Base-by-base conservation (phyloP, 768 basidiomycete genomes). In the Arthromyces matolae region DNA sequence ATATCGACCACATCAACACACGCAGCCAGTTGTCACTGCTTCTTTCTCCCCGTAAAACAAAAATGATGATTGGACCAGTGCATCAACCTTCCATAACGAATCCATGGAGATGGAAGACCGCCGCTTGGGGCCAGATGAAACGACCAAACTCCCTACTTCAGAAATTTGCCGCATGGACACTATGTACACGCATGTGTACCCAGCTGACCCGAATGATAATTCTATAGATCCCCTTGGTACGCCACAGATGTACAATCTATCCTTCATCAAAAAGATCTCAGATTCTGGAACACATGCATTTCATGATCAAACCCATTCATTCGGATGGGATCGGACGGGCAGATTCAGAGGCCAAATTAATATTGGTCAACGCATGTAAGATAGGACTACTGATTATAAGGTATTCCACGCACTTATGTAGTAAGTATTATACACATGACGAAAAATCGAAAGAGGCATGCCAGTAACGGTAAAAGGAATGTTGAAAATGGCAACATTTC, bases 351-450 rank as follows among this genome's bases (percentile, higher is more conserved):
- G n/a, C 32, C 19, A 35, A 9, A 42, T 49, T 29, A 39, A 25
- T 43, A 36, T 14, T 42, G 18, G 27, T 41, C 29, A n/a, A 18
- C 19, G 28, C 22, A 35, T n/a, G n/a, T 50, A 42, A 43, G 25
- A 24, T 47, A 45, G 22, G n/a, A n/a, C n/a, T n/a, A n/a, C n/a
- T 6, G 9, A 43, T 50, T 43, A 54, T 39, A 43, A 35, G 23
- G 37, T 42, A 47, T 43, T 47, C 54, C 50, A 22, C 31, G 34
- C n/a, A n/a, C n/a, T n/a, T n/a, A n/a, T n/a, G n/a, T n/a, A 36
- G 35, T 44, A 49, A 42, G 35, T 55, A 51, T 42, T 38, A 40
- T 55, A 55, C 50, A 54, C 45, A 52, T 45, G 45, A 48, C 40
- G 32, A 43, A n/a, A 25, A 32, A 25, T 41, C 5, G 46, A 43